Evolutionary conservation across 352 stramenopile genomes (phyloP).

Genomic region (Globisporangium alternatum): DNA sequence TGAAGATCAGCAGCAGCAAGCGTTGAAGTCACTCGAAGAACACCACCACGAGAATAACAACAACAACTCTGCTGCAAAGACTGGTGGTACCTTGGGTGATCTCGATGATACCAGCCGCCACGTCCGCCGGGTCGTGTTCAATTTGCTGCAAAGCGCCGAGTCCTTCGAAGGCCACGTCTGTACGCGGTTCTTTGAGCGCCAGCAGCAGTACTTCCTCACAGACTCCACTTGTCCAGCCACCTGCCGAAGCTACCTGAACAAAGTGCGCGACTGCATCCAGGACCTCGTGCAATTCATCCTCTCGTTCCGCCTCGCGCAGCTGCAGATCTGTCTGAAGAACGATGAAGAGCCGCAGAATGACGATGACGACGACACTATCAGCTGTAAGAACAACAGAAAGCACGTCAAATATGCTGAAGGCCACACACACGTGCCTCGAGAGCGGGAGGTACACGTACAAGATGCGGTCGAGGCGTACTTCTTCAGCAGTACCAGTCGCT

Average conservation of each 20-base stretch:
- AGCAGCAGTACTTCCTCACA: neutral
- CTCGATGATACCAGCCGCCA: neutral
- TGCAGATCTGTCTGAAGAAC: conserved; percentile 1
- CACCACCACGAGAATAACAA: neutral
- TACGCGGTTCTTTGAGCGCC: conserved; percentile 3
- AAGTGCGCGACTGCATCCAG: conserved; percentile 30
- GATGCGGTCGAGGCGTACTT: conserved; percentile 8
- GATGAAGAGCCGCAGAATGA: neutral
- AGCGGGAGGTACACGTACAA: neutral
- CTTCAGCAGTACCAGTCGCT: neutral
- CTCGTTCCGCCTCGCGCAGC: conserved; percentile 23
- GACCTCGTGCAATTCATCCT: conserved; percentile 37
- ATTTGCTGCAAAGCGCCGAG: neutral
- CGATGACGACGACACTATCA: neutral
- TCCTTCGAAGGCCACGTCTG: conserved; percentile 3
- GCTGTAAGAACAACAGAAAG: neutral
- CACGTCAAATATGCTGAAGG: neutral
- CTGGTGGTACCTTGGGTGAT: neutral
- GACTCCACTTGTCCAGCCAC: neutral
- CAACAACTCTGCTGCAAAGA: neutral
- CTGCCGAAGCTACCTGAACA: conserved; percentile 28
- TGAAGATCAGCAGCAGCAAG: neutral
- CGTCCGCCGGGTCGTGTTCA: neutral
- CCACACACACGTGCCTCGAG: neutral
- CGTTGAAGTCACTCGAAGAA: neutral